phyloP scores from a whole-genome alignment of 2,329 filamentous ascomycete genomes.

The Epicoccum sorghinum region DNA sequence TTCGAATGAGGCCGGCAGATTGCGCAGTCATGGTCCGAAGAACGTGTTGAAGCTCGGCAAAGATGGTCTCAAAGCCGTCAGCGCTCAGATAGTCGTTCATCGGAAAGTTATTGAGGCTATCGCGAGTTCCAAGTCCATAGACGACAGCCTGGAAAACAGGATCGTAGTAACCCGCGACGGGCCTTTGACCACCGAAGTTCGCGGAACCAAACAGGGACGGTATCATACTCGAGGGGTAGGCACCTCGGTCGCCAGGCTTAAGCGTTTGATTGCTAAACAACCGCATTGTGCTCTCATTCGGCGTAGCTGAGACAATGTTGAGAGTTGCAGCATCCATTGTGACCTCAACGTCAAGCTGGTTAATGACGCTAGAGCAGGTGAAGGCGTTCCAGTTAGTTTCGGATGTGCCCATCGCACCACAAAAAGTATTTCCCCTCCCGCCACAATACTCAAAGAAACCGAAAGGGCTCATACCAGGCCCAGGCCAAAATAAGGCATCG shows the following conservation, averaged over 20 bases:
- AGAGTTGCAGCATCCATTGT: neutral
- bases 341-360: neutral
- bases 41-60: neutral
- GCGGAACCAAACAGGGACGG: neutral
- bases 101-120: neutral
- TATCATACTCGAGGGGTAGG: neutral
- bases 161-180: neutral
- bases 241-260: neutral
- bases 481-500: neutral
- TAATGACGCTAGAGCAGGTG: neutral
- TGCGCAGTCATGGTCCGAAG: neutral
- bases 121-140: neutral
- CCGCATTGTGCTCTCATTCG: neutral
- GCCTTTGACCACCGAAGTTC: neutral
- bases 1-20: neutral
- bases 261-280: neutral
- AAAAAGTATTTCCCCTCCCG: neutral
- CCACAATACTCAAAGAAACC: neutral
- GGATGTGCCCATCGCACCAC: neutral
- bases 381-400: conserved; percentile 3
- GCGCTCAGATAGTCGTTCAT: neutral
- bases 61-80: neutral
- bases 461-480: neutral
- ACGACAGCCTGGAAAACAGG: neutral
- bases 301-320: neutral